phyloP scores from a whole-genome alignment of 129 eudicot species.

The Flaveria sonorensis region DNA sequence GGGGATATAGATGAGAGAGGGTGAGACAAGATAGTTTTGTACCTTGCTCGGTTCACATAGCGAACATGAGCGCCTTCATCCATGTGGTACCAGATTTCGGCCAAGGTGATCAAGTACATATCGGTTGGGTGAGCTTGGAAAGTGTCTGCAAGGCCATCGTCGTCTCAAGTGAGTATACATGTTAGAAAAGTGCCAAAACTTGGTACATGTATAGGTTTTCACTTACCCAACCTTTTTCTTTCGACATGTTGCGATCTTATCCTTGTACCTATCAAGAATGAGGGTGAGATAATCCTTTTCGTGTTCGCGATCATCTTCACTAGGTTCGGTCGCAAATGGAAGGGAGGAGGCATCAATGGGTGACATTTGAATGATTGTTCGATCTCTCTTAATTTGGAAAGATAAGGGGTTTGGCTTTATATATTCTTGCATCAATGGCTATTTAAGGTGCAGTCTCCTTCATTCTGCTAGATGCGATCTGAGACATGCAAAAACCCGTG shows the following conservation, averaged over 20 bases:
- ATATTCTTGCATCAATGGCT: too few species aligned
- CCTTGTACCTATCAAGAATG: constrained; percentile 14
- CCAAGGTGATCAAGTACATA: constrained; percentile 8
- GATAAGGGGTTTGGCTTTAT: not conserved
- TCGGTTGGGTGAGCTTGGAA: constrained; percentile 46
- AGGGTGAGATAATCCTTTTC: not conserved
- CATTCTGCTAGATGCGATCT: not conserved
- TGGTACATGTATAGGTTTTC: constrained; percentile 23
- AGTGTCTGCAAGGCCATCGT: constrained; percentile 23
- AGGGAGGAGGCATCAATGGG: not conserved
- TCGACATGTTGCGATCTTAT: constrained; percentile 16
- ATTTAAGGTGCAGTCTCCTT: too few species aligned
- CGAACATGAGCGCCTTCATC: too few species aligned
- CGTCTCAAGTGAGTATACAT: not conserved
- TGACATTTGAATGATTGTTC: not conserved
- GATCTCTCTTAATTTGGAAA: not conserved
- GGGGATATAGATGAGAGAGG: too few species aligned
- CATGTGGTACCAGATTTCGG: too few species aligned
- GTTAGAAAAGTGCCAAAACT: not conserved
- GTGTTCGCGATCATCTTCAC: not conserved
- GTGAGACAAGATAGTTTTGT: too few species aligned
- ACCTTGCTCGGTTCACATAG: too few species aligned
- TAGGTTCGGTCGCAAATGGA: constrained; percentile 4
- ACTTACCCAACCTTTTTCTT: constrained; percentile 39
- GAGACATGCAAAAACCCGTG: not conserved